Evolutionary conservation across 352 stramenopile species (phyloP), one percentile per base, ranked within the genome.

Genomic region (Phytopythium cucurbitacearum): DNA sequence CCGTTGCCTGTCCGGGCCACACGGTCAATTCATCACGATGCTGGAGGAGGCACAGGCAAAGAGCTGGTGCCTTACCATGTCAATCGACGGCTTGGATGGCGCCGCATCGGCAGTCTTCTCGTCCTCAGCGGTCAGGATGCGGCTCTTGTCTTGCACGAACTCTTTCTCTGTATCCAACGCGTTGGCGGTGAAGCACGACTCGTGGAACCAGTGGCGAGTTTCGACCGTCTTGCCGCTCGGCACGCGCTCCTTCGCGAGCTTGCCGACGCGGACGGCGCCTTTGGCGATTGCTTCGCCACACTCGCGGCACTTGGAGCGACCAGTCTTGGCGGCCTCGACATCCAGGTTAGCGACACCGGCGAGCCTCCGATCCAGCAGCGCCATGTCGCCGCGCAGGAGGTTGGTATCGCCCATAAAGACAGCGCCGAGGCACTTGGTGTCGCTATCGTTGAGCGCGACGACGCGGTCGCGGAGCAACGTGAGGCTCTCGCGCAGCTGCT

Each of bases 361-460:
- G 7, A 73, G 48, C 15, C 52, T 40, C 37, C 56, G 40, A 60
- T 89, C 79, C 48, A 90, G 58, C 15, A 87, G 51, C 46, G 75
- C 81, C 62, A 88, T 71, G 45, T 92, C 82, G 0, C 58, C 58
- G 15, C 64, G 64, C 16, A 92, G 43, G 28, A 92, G 53, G 59
- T 92, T 90, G 4, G 63, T 90, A 45, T 92, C 82, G 16, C 77
- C 82, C 79, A 92, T 89, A 54, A 92, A 79, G 2, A 92, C 54
- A 3, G 77, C 76, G 7, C 82, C 82, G 1, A 90, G 46, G 50
- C 76, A 85, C 33, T 54, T 42, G n/a, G 42, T 16, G 35, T 48
- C 67, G 33, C 60, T 59, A 9, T 13, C 12, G 9, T 56, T 53
- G 0, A 5, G 47, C 43, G 53, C 67, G 33, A 69, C 60, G 12